phyloP scores from a whole-genome alignment of 257 asterid genomes.

The Solanum corneliomulleri region DNA sequence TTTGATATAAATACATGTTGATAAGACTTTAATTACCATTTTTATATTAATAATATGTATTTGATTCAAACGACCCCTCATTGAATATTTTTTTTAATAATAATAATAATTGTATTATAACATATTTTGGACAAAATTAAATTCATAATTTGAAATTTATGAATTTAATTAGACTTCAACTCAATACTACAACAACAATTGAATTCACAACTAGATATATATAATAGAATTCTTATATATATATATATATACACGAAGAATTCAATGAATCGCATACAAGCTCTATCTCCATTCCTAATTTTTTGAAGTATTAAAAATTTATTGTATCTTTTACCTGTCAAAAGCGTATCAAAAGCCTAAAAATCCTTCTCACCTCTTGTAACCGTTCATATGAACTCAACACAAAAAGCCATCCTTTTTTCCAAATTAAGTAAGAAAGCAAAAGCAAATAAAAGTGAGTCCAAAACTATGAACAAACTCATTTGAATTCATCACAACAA shows the following conservation, averaged over 20 bases:
- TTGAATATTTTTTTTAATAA: not conserved
- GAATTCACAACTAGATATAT: not conserved
- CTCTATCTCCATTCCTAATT: rapidly evolving
- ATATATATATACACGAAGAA: too few relatives aligned
- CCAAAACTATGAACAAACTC: not conserved
- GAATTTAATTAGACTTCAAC: not conserved
- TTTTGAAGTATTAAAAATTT: not conserved
- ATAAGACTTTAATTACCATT: not conserved
- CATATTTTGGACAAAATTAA: not conserved
- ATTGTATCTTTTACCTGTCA: not conserved
- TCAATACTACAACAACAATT: not conserved
- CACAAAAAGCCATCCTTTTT: not conserved
- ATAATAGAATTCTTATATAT: not conserved
- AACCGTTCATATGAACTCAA: not conserved
- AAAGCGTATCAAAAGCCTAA: not conserved
- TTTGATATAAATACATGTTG: not conserved
- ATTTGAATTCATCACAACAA: not conserved
- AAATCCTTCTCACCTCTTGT: not conserved
- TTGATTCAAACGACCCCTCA: not conserved
- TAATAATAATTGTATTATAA: not conserved
- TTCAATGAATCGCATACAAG: not conserved
- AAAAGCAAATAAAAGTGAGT: not conserved
- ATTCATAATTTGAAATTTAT: not conserved
- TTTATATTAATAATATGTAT: not conserved
- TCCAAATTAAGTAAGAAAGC: not conserved